Base-by-base conservation (phyloP, 441 rosid species). In the Populus tomentosa region DNA sequence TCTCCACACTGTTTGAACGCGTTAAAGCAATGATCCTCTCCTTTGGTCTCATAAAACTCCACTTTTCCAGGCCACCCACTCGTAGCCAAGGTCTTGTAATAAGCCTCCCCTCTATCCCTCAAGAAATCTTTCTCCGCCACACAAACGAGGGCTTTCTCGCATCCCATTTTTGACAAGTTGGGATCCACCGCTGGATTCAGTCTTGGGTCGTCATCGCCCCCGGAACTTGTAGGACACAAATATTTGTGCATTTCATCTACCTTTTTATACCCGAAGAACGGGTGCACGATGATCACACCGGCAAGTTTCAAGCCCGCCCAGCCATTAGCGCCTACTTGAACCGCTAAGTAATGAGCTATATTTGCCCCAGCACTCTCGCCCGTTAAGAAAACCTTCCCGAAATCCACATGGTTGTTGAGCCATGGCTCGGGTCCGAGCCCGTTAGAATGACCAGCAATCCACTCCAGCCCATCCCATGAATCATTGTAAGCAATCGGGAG, bases 291-390 rank as follows among this genome's bases (percentile, higher is more conserved):
- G 14, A 82, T 42, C 42, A 79, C 24, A n/a, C 90, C 88, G 13
- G 7, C 26, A 9, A 88, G 61, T 59, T 75, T 74, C 16, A 78
- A 20, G 0, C 87, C 85, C 0, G 3, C 24, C 74, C 83, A 68
- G 3, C 77, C 71, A 2, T 18, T 68, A 4, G n/a, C 36, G 0
- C 88, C 91, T 0, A 80, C 83, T 62, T 67, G 79, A 23, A 80
- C 62, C 1, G 81, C 83, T 76, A 85, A 77, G 56, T 83, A 67
- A 23, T 87, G 84, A 23, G 87, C 85, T 20, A 89, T 84, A 24
- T 79, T 89, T n/a, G 84, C 88, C 18, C 92, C 90, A 4, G 84
- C 86, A 77, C 86, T 83, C 62, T 82, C 87, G 3, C 87, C 86
- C 4, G 42, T 70, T 24, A 86, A 46, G 62, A 86, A 79, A 4